Evolutionary conservation across 2,329 filamentous ascomycete species (phyloP).

Genomic region (Pyricularia pennisetigena): DNA sequence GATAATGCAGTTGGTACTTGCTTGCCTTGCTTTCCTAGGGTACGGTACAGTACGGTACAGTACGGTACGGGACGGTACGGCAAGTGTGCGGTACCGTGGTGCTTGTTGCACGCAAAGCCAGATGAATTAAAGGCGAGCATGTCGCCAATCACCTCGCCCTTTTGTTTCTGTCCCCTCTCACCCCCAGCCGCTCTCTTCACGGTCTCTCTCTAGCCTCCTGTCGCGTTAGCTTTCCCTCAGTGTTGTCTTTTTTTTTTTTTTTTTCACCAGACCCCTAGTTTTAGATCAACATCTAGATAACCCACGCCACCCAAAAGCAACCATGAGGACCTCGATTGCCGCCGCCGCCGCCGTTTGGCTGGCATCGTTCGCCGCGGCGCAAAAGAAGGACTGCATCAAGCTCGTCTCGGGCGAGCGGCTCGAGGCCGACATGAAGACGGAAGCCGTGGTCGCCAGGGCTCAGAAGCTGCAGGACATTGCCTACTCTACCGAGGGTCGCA

Average conservation of each 20-base stretch:
- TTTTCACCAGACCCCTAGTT: too few species aligned
- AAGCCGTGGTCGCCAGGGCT: background rate
- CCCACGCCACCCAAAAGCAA: background rate
- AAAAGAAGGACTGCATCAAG: constrained; percentile 4
- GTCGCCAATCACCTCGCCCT: background rate
- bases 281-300: too few species aligned
- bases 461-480: constrained; percentile 3
- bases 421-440: constrained; percentile 1
- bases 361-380: background rate
- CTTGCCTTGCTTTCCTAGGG: too few species aligned
- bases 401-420: constrained; percentile 3
- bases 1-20: background rate
- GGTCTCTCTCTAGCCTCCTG: background rate
- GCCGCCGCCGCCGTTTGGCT: constrained; percentile 1
- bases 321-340: constrained; percentile 1
- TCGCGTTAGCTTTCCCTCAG: background rate
- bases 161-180: background rate
- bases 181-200: background rate
- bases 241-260: background rate
- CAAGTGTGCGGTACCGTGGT: too few species aligned
- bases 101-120: too few species aligned
- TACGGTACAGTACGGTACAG: too few species aligned
- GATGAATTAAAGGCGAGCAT: background rate
- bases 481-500: constrained; percentile 4
- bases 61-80: too few species aligned